Conservation (phyloP, 306 rosid genomes). For the Cucurbita maxima region DNA sequence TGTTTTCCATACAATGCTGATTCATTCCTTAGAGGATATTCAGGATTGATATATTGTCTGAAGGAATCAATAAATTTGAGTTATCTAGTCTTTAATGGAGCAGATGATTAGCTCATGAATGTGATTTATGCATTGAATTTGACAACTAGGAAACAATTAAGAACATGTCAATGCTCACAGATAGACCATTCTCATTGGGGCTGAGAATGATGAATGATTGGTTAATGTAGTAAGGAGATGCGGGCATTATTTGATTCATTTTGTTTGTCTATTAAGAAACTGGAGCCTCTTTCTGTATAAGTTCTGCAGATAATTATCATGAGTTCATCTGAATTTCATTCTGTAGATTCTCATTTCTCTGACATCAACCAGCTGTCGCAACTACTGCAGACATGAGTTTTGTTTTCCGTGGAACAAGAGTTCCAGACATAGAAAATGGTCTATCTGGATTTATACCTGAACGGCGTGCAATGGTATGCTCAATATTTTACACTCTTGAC, state of each 20-base stretch:
- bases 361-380: neutral
- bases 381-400: slow-evolving; percentile 52
- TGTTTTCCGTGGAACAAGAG: slow-evolving; percentile 79
- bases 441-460: slow-evolving; percentile 66
- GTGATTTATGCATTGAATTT: neutral
- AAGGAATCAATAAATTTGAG: neutral
- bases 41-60: neutral
- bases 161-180: neutral
- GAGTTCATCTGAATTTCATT: neutral
- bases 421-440: slow-evolving; percentile 62
- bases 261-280: neutral
- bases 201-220: neutral
- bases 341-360: neutral
- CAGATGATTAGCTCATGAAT: neutral
- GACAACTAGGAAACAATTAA: neutral
- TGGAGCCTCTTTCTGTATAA: neutral
- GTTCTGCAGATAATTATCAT: neutral
- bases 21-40: neutral
- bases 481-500: neutral
- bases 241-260: neutral
- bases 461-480: slow-evolving; percentile 62
- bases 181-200: neutral
- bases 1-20: neutral
- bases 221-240: neutral
- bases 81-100: neutral